Conservation (phyloP, 2,329 filamentous ascomycete genomes). For the Sarocladium brachiariae region DNA sequence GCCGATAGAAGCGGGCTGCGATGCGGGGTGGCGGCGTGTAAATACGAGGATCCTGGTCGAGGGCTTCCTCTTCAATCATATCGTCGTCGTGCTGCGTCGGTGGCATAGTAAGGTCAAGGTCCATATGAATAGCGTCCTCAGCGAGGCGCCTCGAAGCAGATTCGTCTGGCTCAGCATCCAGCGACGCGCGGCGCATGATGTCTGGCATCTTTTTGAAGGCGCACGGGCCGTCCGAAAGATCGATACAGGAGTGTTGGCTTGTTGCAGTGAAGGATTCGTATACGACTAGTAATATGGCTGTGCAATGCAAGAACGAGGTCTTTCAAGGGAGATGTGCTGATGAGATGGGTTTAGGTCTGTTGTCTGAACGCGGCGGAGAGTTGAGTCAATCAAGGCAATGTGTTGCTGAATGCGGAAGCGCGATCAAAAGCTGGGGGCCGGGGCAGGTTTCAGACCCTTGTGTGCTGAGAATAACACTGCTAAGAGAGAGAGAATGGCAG, state of each 20-base stretch:
- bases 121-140: slow-evolving; percentile 23
- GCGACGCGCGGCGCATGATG: slow-evolving; percentile 36
- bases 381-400: not conserved
- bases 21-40: slow-evolving; percentile 67
- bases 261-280: not conserved
- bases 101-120: slow-evolving; percentile 32
- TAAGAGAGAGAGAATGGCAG: not conserved
- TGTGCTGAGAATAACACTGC: not conserved
- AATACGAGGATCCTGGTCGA: slow-evolving; percentile 27
- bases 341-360: not conserved
- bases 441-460: slow-evolving; percentile 4
- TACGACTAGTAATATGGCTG: not conserved
- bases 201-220: not conserved
- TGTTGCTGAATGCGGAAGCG: not conserved
- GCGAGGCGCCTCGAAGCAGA: slow-evolving; percentile 20
- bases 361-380: slow-evolving; percentile 1
- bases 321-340: not conserved
- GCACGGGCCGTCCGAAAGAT: slow-evolving; percentile 4
- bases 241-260: not conserved
- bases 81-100: slow-evolving; percentile 27
- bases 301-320: not conserved
- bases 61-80: slow-evolving; percentile 27
- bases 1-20: slow-evolving; percentile 63
- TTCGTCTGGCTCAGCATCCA: slow-evolving; percentile 19
- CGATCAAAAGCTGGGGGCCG: not conserved